phyloP scores from a whole-genome alignment of 202 grass and related monocot species.

The Cymbopogon flexuosus region DNA sequence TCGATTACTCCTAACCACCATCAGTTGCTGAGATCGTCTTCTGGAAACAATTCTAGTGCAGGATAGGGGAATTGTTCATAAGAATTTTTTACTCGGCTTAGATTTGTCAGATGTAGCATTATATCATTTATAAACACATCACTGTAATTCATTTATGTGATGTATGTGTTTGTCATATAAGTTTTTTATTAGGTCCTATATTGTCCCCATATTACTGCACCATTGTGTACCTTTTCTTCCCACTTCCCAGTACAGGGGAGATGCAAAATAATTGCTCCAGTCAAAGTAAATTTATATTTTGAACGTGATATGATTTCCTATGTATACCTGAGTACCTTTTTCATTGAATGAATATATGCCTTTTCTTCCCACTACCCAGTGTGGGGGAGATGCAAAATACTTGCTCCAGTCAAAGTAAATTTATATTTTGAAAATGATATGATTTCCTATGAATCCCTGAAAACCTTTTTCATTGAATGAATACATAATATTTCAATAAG shows the following conservation, averaged over 20 bases:
- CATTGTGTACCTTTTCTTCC: neutral
- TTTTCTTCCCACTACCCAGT: neutral
- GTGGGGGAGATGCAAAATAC: neutral
- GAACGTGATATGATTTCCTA: neutral
- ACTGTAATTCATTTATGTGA: constrained; percentile 23
- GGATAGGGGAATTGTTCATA: constrained; percentile 31
- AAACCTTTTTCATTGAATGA: neutral
- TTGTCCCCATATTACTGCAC: neutral
- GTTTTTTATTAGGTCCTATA: neutral
- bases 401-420: neutral
- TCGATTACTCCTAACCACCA: constrained; percentile 47
- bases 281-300: neutral
- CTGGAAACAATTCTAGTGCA: constrained; percentile 72
- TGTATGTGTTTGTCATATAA: neutral
- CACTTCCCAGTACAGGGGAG: neutral
- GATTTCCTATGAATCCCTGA: neutral
- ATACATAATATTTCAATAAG: neutral
- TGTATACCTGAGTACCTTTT: neutral
- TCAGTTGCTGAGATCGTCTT: constrained; percentile 57
- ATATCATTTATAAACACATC: constrained; percentile 20
- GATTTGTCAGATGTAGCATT: constrained; percentile 9
- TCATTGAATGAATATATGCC: neutral
- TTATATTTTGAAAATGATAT: neutral
- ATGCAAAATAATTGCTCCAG: neutral
- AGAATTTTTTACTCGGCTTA: constrained; percentile 4